Evolutionary conservation across 2,329 filamentous ascomycete species (phyloP).

Genomic region (Penicillium palitans): DNA sequence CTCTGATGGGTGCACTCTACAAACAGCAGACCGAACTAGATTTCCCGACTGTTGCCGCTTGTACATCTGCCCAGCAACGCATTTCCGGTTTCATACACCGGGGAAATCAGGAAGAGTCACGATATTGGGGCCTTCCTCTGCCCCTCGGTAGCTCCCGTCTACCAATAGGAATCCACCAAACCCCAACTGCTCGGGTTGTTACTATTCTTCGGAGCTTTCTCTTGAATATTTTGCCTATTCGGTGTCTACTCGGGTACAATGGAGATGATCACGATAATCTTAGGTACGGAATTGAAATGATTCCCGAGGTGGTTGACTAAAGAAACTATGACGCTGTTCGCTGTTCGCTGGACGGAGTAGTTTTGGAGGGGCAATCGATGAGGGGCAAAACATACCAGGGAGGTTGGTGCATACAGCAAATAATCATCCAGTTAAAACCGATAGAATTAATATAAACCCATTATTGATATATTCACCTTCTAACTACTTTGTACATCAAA

Average conservation of each 20-base stretch:
- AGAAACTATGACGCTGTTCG: conserved; percentile 3
- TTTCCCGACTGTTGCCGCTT: conserved; percentile 36
- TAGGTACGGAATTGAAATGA: not conserved
- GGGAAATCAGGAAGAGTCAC: conserved; percentile 45
- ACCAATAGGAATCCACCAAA: conserved; percentile 31
- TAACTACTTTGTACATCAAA: not conserved
- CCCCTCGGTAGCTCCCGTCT: conserved; percentile 32
- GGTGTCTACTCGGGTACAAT: conserved; percentile 21
- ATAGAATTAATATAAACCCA: not conserved
- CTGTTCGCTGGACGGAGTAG: not conserved
- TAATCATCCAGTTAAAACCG: not conserved
- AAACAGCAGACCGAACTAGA: conserved; percentile 9
- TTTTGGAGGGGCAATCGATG: conserved; percentile 17
- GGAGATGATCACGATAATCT: conserved; percentile 13
- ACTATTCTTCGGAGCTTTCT: conserved; percentile 27
- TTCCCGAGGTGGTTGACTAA: conserved; percentile 8
- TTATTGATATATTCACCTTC: not conserved
- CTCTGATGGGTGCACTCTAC: not conserved
- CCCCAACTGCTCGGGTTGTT: conserved; percentile 23
- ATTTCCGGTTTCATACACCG: conserved; percentile 47
- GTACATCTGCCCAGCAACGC: conserved; percentile 28
- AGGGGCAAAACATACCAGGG: conserved; percentile 10
- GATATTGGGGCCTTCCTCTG: conserved; percentile 29
- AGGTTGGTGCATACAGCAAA: not conserved
- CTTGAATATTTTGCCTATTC: conserved; percentile 33